Conservation (phyloP, 169 alveolate genomes). For the Eimeria praecox region DNA sequence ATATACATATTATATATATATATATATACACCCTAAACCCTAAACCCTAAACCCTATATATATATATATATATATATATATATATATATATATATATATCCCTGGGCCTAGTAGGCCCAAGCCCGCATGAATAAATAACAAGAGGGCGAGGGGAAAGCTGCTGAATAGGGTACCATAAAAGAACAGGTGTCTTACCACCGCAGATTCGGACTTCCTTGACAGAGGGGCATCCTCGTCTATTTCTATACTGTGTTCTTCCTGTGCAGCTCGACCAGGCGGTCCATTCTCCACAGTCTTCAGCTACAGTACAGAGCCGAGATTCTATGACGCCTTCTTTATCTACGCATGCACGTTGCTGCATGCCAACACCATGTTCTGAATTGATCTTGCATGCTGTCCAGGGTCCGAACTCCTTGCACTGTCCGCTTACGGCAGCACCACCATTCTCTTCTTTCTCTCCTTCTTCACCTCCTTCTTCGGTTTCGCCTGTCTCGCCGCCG, state of each 20-base stretch:
- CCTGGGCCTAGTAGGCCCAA: no score
- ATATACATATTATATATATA: no score
- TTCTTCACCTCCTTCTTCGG: neutral
- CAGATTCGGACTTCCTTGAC: slow-evolving; percentile 31
- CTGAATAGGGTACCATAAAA: neutral
- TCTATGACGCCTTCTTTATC: neutral
- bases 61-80: no score
- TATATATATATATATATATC: no score
- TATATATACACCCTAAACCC: no score
- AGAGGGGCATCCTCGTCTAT: neutral
- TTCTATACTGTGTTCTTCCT: neutral
- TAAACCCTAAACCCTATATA: no score
- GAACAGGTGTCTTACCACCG: neutral
- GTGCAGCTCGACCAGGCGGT: neutral
- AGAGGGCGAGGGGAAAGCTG: neutral
- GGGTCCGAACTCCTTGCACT: slow-evolving; percentile 40
- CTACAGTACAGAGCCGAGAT: neutral
- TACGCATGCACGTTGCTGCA: neutral
- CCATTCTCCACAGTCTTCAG: slow-evolving; percentile 14
- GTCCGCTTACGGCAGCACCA: neutral
- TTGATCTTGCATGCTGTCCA: slow-evolving; percentile 14
- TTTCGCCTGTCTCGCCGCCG: neutral
- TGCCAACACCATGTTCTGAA: neutral
- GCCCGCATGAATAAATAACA: no score
- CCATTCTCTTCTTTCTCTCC: no score